Evolutionary conservation across 495 filamentous ascomycete genomes (phyloP).

Genomic region (Penicillium maclennaniae): DNA sequence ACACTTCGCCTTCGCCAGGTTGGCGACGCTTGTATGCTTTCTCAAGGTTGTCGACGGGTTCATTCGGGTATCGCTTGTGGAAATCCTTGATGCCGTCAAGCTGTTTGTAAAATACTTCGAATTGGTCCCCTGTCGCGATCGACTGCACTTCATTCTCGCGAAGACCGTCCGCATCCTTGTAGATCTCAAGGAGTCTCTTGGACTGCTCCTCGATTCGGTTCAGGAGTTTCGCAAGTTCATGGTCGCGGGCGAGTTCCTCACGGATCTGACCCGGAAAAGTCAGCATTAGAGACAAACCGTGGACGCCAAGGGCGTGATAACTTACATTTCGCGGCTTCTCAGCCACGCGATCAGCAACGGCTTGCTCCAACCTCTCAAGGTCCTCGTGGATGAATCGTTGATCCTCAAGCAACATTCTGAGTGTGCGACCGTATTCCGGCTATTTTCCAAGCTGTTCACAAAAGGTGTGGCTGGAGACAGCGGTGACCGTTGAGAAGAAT

Average conservation of each 20-base stretch:
- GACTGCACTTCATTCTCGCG: slow-evolving; percentile 76
- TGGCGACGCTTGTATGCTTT: slow-evolving; percentile 77
- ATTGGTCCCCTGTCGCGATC: slow-evolving; percentile 82
- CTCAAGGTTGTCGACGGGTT: slow-evolving; percentile 93
- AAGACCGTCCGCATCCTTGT: slow-evolving; percentile 69
- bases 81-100: slow-evolving; percentile 76
- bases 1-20: slow-evolving; percentile 60
- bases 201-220: slow-evolving; percentile 83
- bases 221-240: slow-evolving; percentile 85
- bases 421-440: background rate
- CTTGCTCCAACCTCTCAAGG: slow-evolving; percentile 89
- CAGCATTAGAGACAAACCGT: slow-evolving; percentile 15
- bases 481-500: slow-evolving; percentile 5
- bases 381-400: slow-evolving; percentile 93
- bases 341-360: slow-evolving; percentile 79
- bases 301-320: slow-evolving; percentile 13
- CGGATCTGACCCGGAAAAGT: slow-evolving; percentile 61
- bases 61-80: slow-evolving; percentile 87
- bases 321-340: slow-evolving; percentile 86
- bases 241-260: slow-evolving; percentile 79
- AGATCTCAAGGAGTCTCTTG: slow-evolving; percentile 72
- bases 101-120: slow-evolving; percentile 89
- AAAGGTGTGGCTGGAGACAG: slow-evolving; percentile 1
- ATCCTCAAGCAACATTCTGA: slow-evolving; percentile 79
- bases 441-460: background rate